These are phyloP conservation scores for Suaeda aralocaspica DNA, from an alignment of 148 eudicot species.

Conservation along the genomic window DNA sequence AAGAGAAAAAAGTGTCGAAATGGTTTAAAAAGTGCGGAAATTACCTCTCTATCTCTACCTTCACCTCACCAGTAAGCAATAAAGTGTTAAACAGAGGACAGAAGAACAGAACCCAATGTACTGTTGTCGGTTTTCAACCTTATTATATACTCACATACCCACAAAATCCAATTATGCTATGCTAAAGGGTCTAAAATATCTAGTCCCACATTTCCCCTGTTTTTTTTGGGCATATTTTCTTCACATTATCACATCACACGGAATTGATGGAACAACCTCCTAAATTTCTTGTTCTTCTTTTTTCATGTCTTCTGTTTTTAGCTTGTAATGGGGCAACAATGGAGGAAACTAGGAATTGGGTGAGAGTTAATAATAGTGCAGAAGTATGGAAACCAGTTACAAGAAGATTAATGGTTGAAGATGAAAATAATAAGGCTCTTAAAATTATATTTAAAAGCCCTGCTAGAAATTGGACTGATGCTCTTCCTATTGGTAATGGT, in stretches of 20 bases:
- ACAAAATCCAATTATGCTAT: constrained; percentile 6
- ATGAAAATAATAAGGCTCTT: constrained; percentile 27
- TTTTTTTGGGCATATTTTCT: background rate
- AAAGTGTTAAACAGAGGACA: background rate
- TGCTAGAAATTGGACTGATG: constrained; percentile 90
- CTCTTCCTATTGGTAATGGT: constrained; percentile 83
- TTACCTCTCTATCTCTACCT: background rate
- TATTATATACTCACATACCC: background rate
- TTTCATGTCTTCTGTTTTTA: constrained; percentile 9
- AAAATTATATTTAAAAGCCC: constrained; percentile 49
- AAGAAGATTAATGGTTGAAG: constrained; percentile 4
- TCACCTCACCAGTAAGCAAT: constrained; percentile 5
- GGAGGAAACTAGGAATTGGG: constrained; percentile 21
- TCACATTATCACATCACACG: background rate
- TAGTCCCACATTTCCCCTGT: constrained; percentile 1
- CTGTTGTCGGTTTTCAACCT: background rate
- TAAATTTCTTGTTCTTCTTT: constrained; percentile 10
- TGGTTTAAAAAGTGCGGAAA: too few relatives aligned
- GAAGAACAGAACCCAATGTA: background rate
- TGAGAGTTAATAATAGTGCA: constrained; percentile 9
- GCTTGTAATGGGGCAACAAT: constrained; percentile 16
- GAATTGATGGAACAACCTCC: constrained; percentile 25
- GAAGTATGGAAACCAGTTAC: constrained; percentile 48
- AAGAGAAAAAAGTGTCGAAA: too few relatives aligned
- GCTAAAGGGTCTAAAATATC: background rate